These are phyloP conservation scores for Aspergillus heteromorphus DNA, from an alignment of 495 filamentous ascomycete genomes.

Conservation along the genomic window DNA sequence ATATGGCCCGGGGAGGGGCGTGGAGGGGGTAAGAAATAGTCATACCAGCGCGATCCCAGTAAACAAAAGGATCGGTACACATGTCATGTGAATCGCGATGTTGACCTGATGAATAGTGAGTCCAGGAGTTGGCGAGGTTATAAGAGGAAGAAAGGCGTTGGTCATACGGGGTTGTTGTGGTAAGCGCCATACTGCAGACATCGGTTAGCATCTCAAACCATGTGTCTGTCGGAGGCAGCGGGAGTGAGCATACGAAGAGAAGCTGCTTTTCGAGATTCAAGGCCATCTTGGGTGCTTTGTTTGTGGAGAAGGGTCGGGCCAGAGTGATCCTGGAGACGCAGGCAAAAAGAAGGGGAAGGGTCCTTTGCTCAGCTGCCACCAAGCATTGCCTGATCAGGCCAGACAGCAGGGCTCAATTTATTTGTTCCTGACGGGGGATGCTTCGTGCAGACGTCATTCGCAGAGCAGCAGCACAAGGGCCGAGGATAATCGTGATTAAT, in stretches of 20 bases:
- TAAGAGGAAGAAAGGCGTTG: background rate
- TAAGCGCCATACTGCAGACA: conserved; percentile 80
- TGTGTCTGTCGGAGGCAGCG: background rate
- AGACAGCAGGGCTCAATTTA: conserved; percentile 14
- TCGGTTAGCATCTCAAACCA: background rate
- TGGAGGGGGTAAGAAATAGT: conserved; percentile 4
- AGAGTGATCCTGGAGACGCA: background rate
- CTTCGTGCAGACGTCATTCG: conserved; percentile 19
- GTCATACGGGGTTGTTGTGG: conserved; percentile 74
- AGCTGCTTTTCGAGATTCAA: conserved; percentile 76
- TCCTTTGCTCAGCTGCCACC: background rate
- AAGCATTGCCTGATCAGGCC: conserved; percentile 8
- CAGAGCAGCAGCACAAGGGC: conserved; percentile 2
- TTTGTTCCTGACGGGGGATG: background rate
- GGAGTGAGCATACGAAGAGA: conserved; percentile 57
- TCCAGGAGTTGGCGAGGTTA: conserved; percentile 1
- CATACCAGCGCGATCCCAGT: conserved; percentile 75
- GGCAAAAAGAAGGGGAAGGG: background rate
- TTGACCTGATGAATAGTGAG: conserved; percentile 53
- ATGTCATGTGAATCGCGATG: conserved; percentile 82
- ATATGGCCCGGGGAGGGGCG: background rate
- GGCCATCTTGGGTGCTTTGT: conserved; percentile 46
- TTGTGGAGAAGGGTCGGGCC: background rate
- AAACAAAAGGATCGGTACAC: conserved; percentile 79
- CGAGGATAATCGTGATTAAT: conserved; percentile 9